These are phyloP conservation scores for Dipteronia sinensis DNA, from an alignment of 345 rosid species.

Conservation along the genomic window DNA sequence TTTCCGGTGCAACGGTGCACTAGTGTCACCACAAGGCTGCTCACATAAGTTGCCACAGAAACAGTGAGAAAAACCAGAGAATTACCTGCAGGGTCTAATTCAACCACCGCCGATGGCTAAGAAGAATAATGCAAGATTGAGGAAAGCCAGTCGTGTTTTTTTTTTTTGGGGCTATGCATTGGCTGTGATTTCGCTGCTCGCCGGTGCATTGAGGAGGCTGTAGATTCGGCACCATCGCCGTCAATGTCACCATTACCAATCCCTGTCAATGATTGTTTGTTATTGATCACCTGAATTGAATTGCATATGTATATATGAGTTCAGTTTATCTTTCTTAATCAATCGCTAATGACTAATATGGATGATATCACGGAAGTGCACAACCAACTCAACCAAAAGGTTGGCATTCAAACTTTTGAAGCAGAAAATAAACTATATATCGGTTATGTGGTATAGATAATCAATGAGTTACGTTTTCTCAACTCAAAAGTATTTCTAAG, in stretches of 20 bases:
- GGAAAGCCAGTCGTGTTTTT: slow-evolving; percentile 31
- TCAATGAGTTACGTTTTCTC: too few species aligned
- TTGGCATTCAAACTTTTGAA: too few species aligned
- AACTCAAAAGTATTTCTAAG: too few species aligned
- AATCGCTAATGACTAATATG: too few species aligned
- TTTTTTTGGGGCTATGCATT: slow-evolving; percentile 25
- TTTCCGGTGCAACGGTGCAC: slow-evolving; percentile 25
- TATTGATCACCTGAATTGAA: too few species aligned
- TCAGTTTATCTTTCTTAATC: too few species aligned
- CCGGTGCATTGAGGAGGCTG: background rate
- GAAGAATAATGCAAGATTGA: slow-evolving; percentile 21
- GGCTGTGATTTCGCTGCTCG: background rate
- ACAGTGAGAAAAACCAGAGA: slow-evolving; percentile 26
- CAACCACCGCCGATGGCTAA: slow-evolving; percentile 32
- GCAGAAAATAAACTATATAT: too few species aligned
- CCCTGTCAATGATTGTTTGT: background rate
- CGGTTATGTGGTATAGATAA: too few species aligned
- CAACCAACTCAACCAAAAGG: too few species aligned
- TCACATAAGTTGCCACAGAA: slow-evolving; percentile 25
- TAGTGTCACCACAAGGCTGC: slow-evolving; percentile 13
- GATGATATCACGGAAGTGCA: too few species aligned
- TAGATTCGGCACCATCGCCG: background rate
- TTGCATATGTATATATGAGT: too few species aligned
- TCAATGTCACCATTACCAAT: background rate
- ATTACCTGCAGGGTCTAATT: slow-evolving; percentile 35